Conservation (phyloP, 129 eudicot genomes). For the Saposhnikovia divaricata region DNA sequence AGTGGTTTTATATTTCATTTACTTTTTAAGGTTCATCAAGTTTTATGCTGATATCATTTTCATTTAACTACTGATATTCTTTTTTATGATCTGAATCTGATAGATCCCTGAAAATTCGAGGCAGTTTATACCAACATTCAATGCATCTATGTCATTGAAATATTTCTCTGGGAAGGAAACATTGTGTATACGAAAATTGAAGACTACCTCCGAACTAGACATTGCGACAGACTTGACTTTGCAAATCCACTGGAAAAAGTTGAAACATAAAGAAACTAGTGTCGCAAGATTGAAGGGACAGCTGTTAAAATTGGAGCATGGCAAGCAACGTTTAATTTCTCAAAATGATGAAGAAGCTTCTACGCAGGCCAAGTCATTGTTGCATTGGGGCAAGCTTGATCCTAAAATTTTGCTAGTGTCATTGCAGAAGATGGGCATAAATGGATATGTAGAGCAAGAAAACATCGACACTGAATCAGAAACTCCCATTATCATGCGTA, state of each 20-base stretch:
- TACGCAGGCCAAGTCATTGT: slow-evolving; percentile 18
- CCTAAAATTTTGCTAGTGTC: slow-evolving; percentile 21
- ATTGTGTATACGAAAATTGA: slow-evolving; percentile 34
- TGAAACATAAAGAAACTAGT: slow-evolving; percentile 25
- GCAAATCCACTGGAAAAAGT: slow-evolving; percentile 30
- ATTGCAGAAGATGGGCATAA: slow-evolving; percentile 47
- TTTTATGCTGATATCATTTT: slow-evolving; percentile 1
- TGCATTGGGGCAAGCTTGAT: slow-evolving; percentile 51
- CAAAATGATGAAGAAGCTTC: slow-evolving; percentile 15
- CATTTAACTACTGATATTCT: neutral
- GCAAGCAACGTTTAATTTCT: slow-evolving; percentile 34
- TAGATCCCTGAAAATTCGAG: slow-evolving; percentile 59
- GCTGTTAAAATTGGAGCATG: slow-evolving; percentile 36
- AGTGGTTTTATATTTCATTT: neutral
- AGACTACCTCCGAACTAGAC: slow-evolving; percentile 30
- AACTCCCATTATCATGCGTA: slow-evolving; percentile 16
- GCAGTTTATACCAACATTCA: slow-evolving; percentile 18
- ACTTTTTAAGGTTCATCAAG: neutral
- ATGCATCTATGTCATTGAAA: slow-evolving; percentile 25
- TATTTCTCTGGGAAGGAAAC: slow-evolving; percentile 43
- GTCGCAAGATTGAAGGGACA: slow-evolving; percentile 61
- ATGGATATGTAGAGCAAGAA: slow-evolving; percentile 30
- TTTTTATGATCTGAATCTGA: slow-evolving; percentile 11
- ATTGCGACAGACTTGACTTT: slow-evolving; percentile 47
- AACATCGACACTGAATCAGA: slow-evolving; percentile 22